A percentile compares a stretch with the other conserved stretches of the same genome.
Evolutionary conservation across 148 eudicot species (phyloP).

Genomic region (Euryodendron excelsum): DNA sequence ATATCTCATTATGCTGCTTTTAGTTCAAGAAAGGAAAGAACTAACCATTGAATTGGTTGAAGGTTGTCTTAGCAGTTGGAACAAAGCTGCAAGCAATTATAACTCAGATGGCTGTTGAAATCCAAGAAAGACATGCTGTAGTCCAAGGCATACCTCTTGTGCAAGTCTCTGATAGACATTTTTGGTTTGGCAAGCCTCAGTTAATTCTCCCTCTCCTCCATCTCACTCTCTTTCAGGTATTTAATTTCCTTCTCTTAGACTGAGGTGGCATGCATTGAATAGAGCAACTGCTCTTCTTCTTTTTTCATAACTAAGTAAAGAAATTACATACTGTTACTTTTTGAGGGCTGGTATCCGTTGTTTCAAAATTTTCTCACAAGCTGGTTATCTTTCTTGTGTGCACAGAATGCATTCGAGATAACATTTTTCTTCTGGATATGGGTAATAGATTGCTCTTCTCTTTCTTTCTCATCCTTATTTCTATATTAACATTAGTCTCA

Average conservation of each 20-base stretch:
- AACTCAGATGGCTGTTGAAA: conserved; percentile 85
- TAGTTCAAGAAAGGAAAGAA: not conserved
- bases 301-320: not conserved
- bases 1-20: not conserved
- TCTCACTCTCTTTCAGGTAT: conserved; percentile 80
- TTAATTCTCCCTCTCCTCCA: conserved; percentile 74
- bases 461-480: not conserved
- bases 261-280: not conserved
- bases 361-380: not conserved
- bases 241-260: conserved; percentile 2
- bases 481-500: not conserved
- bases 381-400: not conserved
- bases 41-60: conserved; percentile 20
- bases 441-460: conserved; percentile 38
- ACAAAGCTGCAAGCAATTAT: conserved; percentile 89
- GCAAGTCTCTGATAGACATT: conserved; percentile 78
- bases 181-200: conserved; percentile 82
- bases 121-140: conserved; percentile 82
- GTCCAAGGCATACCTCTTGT: conserved; percentile 95
- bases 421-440: conserved; percentile 81
- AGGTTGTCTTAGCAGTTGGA: conserved; percentile 80
- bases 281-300: too few species aligned
- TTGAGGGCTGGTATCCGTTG: not conserved
- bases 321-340: not conserved
- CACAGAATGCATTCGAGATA: conserved; percentile 86